Conservation (phyloP, 192 early-diverging fungal genomes). For the Coemansia sp. region DNA sequence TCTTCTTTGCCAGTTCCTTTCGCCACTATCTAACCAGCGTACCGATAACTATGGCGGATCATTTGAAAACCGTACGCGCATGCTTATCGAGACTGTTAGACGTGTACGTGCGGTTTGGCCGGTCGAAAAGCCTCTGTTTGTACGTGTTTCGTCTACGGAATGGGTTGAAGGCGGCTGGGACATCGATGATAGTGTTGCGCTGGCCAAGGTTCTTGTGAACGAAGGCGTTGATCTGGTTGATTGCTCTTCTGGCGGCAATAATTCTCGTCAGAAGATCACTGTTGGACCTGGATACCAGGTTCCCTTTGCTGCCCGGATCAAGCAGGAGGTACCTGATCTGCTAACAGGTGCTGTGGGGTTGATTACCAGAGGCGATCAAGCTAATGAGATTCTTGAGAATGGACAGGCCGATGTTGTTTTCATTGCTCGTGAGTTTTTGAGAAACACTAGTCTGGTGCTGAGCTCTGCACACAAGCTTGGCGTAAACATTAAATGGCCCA, state of each 20-base stretch:
- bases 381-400: conserved; percentile 63
- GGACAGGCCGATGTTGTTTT: conserved; percentile 70
- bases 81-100: conserved; percentile 67
- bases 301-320: conserved; percentile 64
- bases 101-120: conserved; percentile 73
- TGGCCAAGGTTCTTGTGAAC: conserved; percentile 54
- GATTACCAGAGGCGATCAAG: conserved; percentile 61
- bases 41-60: conserved; percentile 92
- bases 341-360: conserved; percentile 61
- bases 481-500: conserved; percentile 59
- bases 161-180: conserved; percentile 56
- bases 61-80: conserved; percentile 82
- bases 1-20: conserved; percentile 76
- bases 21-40: conserved; percentile 76
- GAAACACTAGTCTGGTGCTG: conserved; percentile 62
- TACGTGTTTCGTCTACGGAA: conserved; percentile 63
- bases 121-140: conserved; percentile 76
- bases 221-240: conserved; percentile 78
- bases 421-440: conserved; percentile 65
- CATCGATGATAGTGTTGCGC: conserved; percentile 61
- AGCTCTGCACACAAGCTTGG: conserved; percentile 65
- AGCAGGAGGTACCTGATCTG: conserved; percentile 54
- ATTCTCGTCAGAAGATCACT: conserved; percentile 55
- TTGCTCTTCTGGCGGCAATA: conserved; percentile 71
- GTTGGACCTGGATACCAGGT: conserved; percentile 64